Conservation (phyloP, 495 filamentous ascomycete genomes). For the Thermochaetoides thermophila region DNA sequence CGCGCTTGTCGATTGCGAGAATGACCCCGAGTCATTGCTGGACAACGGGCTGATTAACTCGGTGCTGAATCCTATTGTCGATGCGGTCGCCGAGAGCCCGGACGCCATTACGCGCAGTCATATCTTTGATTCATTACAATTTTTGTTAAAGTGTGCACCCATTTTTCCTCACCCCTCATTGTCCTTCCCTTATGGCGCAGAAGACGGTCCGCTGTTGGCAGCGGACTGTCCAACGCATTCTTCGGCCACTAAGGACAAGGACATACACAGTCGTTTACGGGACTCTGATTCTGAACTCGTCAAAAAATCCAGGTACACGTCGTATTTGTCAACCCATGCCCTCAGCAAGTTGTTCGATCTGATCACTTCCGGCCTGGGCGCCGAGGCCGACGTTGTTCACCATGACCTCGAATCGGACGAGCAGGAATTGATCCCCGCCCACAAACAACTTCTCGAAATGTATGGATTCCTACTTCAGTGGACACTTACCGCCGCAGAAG, state of each 20-base stretch:
- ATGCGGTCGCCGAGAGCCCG: conserved; percentile 81
- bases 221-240: conserved; percentile 5
- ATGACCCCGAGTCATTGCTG: conserved; percentile 72
- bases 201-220: conserved; percentile 2
- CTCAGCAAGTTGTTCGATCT: conserved; percentile 90
- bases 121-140: conserved; percentile 83
- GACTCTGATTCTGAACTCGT: conserved; percentile 48
- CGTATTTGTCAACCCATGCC: conserved; percentile 60
- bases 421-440: conserved; percentile 67
- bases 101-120: conserved; percentile 67
- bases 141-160: conserved; percentile 87
- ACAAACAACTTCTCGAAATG: conserved; percentile 84
- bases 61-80: conserved; percentile 82
- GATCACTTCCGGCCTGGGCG: conserved; percentile 81
- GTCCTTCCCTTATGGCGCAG: background rate
- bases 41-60: conserved; percentile 60
- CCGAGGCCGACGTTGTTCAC: conserved; percentile 75
- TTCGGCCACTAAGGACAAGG: too few relatives aligned
- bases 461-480: conserved; percentile 92
- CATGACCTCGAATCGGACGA: conserved; percentile 83
- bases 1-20: conserved; percentile 78
- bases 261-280: conserved; percentile 4
- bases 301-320: conserved; percentile 60
- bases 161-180: conserved; percentile 28
- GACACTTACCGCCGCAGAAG: conserved; percentile 83